Evolutionary conservation across 2,329 filamentous ascomycete species (phyloP).

Genomic region (Fusarium nygamai): DNA sequence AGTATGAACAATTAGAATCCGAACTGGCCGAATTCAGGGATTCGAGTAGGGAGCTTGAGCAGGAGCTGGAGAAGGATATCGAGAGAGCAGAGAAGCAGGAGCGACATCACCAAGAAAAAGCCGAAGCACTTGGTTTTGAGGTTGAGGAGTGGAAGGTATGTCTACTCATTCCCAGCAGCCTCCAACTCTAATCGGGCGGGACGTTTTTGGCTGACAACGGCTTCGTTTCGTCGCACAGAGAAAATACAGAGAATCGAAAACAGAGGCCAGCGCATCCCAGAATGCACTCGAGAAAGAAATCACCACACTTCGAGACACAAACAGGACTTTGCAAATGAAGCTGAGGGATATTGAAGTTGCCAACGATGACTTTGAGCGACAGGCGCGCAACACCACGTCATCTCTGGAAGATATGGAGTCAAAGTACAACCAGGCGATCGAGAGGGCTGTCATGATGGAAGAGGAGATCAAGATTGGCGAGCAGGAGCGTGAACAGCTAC

Average conservation of each 20-base stretch:
- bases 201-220: constrained; percentile 14
- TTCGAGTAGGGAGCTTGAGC: constrained; percentile 92
- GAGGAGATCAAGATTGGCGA: constrained; percentile 93
- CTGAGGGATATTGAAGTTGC: constrained; percentile 95
- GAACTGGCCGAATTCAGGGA: constrained; percentile 94
- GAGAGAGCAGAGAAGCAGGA: constrained; percentile 96
- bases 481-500: constrained; percentile 86
- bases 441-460: constrained; percentile 91
- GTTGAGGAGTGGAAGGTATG: constrained; percentile 98
- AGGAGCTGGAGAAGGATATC: constrained; percentile 94
- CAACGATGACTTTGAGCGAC: constrained; percentile 97
- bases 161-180: constrained; percentile 5
- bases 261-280: constrained; percentile 85
- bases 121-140: constrained; percentile 85
- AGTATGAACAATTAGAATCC: constrained; percentile 91
- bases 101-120: constrained; percentile 84
- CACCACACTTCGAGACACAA: constrained; percentile 85
- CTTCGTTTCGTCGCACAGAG: constrained; percentile 62
- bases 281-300: constrained; percentile 94
- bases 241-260: constrained; percentile 96
- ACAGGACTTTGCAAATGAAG: constrained; percentile 81
- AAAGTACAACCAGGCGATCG: constrained; percentile 95
- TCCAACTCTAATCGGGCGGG: not conserved
- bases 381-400: constrained; percentile 93
- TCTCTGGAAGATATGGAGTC: constrained; percentile 97